phyloP scores from a whole-genome alignment of 2,329 filamentous ascomycete species.

The Claviceps arundinis region DNA sequence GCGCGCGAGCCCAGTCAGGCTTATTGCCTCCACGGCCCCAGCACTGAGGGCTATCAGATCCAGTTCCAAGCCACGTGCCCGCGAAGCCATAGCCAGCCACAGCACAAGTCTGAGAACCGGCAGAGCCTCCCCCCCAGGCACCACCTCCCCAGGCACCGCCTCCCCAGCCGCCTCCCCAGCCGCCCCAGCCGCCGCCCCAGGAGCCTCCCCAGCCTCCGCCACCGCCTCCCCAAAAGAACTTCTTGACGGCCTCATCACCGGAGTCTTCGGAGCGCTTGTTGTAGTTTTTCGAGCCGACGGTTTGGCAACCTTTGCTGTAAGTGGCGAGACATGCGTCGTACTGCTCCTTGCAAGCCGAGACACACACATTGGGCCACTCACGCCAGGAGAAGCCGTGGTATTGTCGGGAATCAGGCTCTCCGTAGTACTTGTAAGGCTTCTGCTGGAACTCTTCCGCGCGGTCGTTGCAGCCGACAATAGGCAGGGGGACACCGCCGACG shows the following conservation, averaged over 20 bases:
- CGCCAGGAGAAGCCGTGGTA: slow-evolving; percentile 31
- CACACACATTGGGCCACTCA: slow-evolving; percentile 28
- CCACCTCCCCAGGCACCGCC: neutral
- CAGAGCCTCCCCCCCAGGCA: neutral
- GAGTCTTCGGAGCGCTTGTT: slow-evolving; percentile 14
- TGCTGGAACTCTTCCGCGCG: slow-evolving; percentile 25
- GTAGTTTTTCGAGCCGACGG: slow-evolving; percentile 14
- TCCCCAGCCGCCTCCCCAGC: neutral
- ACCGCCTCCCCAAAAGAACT: slow-evolving; percentile 1
- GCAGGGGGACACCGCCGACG: slow-evolving; percentile 38
- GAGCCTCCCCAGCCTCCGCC: neutral
- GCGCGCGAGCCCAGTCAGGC: slow-evolving; percentile 19
- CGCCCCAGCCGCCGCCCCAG: neutral
- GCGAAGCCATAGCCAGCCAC: neutral
- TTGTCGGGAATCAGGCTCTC: slow-evolving; percentile 23
- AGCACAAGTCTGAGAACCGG: slow-evolving; percentile 3
- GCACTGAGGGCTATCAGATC: slow-evolving; percentile 7
- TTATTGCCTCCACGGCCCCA: slow-evolving; percentile 19
- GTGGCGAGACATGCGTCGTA: slow-evolving; percentile 32
- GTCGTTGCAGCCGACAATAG: slow-evolving; percentile 43
- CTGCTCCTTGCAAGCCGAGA: slow-evolving; percentile 40
- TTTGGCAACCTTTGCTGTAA: slow-evolving; percentile 36
- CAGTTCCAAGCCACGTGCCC: slow-evolving; percentile 6
- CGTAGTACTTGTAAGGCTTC: slow-evolving; percentile 41
- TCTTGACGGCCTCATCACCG: slow-evolving; percentile 11